Conservation (phyloP, 2,329 filamentous ascomycete genomes). For the Corniculantispora saksenae region DNA sequence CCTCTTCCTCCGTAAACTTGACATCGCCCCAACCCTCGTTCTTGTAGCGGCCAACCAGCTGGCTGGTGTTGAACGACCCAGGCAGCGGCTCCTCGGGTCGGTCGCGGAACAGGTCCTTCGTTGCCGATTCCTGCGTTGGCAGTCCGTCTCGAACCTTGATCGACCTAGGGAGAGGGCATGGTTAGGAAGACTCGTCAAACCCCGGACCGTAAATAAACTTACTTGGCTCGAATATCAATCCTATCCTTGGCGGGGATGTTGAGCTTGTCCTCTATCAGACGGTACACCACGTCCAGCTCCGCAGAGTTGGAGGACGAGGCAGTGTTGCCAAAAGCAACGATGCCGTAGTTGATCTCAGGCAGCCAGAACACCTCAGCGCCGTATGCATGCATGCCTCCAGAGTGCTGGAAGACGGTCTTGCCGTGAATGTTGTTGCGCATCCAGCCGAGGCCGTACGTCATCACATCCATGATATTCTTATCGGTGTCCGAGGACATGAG, state of each 20-base stretch:
- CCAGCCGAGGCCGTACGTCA: slow-evolving; percentile 35
- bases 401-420: slow-evolving; percentile 32
- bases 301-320: slow-evolving; percentile 38
- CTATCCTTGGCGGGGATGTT: slow-evolving; percentile 26
- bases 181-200: neutral
- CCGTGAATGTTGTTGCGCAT: slow-evolving; percentile 27
- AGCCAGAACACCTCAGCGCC: slow-evolving; percentile 34
- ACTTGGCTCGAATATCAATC: slow-evolving; percentile 23
- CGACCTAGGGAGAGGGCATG: neutral
- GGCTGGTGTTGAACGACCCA: neutral
- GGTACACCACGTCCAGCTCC: slow-evolving; percentile 28
- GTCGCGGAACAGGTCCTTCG: slow-evolving; percentile 12
- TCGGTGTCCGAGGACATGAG: slow-evolving; percentile 31
- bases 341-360: slow-evolving; percentile 33
- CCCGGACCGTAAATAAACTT: slow-evolving; percentile 17
- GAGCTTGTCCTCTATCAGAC: slow-evolving; percentile 34
- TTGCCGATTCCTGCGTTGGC: neutral
- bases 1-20: neutral
- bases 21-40: slow-evolving; percentile 15
- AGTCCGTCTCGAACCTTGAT: slow-evolving; percentile 1
- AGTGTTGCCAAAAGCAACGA: slow-evolving; percentile 43
- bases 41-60: slow-evolving; percentile 14
- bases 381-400: slow-evolving; percentile 31
- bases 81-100: slow-evolving; percentile 6
- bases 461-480: slow-evolving; percentile 22